Base-by-base conservation (phyloP, 2,329 filamentous ascomycete species). In the Myriosclerotinia scirpicola region DNA sequence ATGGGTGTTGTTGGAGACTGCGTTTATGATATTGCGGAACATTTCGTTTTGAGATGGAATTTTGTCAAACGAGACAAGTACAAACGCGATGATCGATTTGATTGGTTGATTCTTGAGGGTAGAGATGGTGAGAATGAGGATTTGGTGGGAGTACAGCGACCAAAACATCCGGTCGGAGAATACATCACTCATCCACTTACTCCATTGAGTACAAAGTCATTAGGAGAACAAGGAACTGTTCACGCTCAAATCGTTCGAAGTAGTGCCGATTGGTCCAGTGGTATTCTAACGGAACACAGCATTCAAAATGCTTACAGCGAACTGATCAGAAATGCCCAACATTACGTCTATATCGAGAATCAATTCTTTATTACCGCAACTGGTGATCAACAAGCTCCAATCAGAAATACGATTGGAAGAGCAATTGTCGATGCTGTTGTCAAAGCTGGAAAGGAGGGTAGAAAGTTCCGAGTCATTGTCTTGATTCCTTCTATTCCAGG, bases 21-120 rank as follows among this genome's bases (percentile, higher is more conserved):
- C 71, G 91, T 97, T 14, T 93, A 94, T 76, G 94, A 98, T 75
- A 95, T 99, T 72, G 93, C 93, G 0, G 93, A 97, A 78, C 93
- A 98, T 76, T 99, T 98, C 73, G 88, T 96, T 11, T 80, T 97
- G 55, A 87, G 95, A 44, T 98, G 94, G 95, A 98, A 99, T 76
- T 97, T 97, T 74, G 84, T 94, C 79, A 98, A 98, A 80, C 87
- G 94, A 46, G 94, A 98, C 82, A 98, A 98, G 81, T 97, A 98
- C 81, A 98, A 98, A 81, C 89, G 93, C 6, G 90, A 94, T 71
- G 81, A 87, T 0, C 82, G 87, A 48, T 96, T 92, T 71, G 91
- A 96, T 75, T 98, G 93, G 93, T 81, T 98, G 7, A 83, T 87
- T 68, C 79, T 98, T 68, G 87, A 91, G 67, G 92, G 91, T 8